Conservation (phyloP, 306 rosid species). For the Cicer pinnatifidum region DNA sequence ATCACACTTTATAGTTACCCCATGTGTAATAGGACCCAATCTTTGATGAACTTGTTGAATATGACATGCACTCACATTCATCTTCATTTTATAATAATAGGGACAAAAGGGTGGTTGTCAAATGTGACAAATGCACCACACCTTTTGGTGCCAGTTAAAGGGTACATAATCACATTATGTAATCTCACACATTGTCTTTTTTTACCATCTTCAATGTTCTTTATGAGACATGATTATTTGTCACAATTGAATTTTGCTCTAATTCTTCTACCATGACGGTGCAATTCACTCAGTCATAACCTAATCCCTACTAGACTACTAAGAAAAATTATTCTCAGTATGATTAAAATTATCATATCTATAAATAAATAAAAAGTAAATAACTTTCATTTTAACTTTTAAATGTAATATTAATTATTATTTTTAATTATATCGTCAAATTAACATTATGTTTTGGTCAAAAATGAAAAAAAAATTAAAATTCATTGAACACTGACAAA, state of each 20-base stretch:
- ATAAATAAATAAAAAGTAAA: no score
- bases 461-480: no score
- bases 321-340: no score
- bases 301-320: not conserved
- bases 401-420: no score
- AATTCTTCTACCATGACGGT: not conserved
- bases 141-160: conserved; percentile 43
- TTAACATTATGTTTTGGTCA: no score
- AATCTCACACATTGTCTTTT: not conserved
- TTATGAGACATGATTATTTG: conserved; percentile 20
- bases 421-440: no score
- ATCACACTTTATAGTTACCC: conserved; percentile 16
- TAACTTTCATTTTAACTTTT: no score
- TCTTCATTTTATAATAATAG: conserved; percentile 18
- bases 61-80: conserved; percentile 42
- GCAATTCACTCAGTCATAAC: conserved; percentile 9
- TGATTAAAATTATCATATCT: no score
- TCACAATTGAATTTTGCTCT: not conserved
- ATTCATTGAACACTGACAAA: no score
- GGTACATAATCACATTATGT: conserved; percentile 23
- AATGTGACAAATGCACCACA: conserved; percentile 43
- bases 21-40: conserved; percentile 31
- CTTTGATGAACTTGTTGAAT: conserved; percentile 44
- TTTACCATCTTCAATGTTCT: not conserved
- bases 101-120: conserved; percentile 46